Conservation (phyloP, 1,284 basidiomycete genomes). For the Cutaneotrichosporon daszewskae region DNA sequence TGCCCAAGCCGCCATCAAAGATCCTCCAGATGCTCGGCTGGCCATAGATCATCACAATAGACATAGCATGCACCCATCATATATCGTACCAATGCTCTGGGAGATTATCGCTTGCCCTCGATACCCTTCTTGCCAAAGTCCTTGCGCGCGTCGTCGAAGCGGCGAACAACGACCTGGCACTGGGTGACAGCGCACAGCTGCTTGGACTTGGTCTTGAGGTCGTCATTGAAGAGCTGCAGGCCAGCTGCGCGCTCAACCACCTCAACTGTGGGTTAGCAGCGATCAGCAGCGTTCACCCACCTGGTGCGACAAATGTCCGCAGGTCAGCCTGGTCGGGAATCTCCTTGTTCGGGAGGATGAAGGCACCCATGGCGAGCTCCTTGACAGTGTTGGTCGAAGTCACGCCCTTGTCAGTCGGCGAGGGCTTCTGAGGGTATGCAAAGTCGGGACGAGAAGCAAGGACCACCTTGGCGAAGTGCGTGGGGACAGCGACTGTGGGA, state of each 20-base stretch:
- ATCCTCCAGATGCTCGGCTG: conserved; percentile 17
- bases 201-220: conserved; percentile 70
- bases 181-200: conserved; percentile 81
- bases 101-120: not conserved
- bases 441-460: conserved; percentile 70
- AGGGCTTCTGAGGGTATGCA: conserved; percentile 59
- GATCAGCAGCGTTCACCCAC: too few relatives aligned
- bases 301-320: conserved; percentile 70
- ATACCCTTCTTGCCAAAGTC: conserved; percentile 16
- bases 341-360: conserved; percentile 82
- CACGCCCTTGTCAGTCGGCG: conserved; percentile 21
- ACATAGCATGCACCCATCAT: conserved; percentile 5
- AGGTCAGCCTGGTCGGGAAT: conserved; percentile 80
- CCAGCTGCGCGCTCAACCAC: conserved; percentile 88
- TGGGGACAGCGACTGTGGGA: conserved; percentile 85
- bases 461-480: conserved; percentile 97
- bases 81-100: too few relatives aligned
- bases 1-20: conserved; percentile 14
- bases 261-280: conserved; percentile 59
- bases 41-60: conserved; percentile 13
- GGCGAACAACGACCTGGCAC: conserved; percentile 75
- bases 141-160: conserved; percentile 83
- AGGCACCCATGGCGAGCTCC: conserved; percentile 83
- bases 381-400: conserved; percentile 47
- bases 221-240: conserved; percentile 78